Evolutionary conservation across 768 basidiomycete species (phyloP).

Genomic region (Russula sp.): DNA sequence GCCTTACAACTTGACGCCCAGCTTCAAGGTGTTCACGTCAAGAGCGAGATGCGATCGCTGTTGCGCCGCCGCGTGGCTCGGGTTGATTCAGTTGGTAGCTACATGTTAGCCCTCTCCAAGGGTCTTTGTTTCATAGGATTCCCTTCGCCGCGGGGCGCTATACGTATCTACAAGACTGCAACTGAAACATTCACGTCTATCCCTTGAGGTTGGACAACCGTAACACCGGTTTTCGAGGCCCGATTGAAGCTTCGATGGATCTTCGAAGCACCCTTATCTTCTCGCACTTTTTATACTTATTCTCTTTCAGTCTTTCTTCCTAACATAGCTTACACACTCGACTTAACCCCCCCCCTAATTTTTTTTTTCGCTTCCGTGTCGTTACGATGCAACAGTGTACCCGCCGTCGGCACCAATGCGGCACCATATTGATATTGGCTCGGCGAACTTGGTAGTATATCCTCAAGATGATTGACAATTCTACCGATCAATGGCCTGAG

Average conservation of each 20-base stretch:
- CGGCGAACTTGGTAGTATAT: constrained; percentile 8
- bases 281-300: constrained; percentile 9
- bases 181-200: not conserved
- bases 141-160: not conserved
- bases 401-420: not conserved
- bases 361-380: not conserved
- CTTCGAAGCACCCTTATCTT: not conserved
- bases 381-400: not conserved
- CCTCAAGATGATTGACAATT: constrained; percentile 1
- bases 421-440: not conserved
- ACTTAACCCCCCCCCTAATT: not conserved
- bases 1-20: too few species aligned
- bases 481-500: not conserved
- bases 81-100: not conserved
- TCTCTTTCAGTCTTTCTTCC: not conserved
- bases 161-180: not conserved
- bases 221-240: not conserved
- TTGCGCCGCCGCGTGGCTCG: not conserved
- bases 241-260: not conserved
- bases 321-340: constrained; percentile 7
- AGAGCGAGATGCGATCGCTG: not conserved
- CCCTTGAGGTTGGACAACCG: not conserved
- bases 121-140: not conserved
- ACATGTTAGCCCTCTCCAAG: not conserved
- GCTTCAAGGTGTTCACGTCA: not conserved